A percentile compares a stretch with the other conserved stretches of the same genome.
phyloP scores from a whole-genome alignment of 495 filamentous ascomycete genomes.

The Lophium mytilinum region DNA sequence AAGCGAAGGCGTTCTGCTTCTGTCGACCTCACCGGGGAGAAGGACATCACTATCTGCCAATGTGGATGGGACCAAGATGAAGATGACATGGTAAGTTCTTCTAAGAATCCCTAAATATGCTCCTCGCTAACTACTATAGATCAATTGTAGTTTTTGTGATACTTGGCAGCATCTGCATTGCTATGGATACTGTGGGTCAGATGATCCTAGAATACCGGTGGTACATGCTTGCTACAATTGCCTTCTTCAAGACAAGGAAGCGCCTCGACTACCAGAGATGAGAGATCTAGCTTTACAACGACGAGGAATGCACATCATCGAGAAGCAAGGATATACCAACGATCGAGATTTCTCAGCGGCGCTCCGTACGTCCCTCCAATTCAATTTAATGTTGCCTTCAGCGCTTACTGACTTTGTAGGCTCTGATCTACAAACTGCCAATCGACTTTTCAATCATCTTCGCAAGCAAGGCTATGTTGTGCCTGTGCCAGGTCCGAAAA shows the following conservation, averaged over 20 bases:
- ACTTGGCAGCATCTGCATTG: constrained; percentile 44
- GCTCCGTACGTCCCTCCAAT: constrained; percentile 16
- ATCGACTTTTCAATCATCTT: constrained; percentile 28
- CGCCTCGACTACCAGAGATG: constrained; percentile 30
- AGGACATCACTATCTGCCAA: constrained; percentile 33
- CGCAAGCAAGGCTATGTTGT: constrained; percentile 29
- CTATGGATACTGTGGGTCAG: constrained; percentile 37
- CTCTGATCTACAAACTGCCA: constrained; percentile 28
- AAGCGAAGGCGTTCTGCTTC: neutral
- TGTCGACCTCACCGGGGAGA: constrained; percentile 1
- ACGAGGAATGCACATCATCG: constrained; percentile 24
- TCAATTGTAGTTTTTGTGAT: constrained; percentile 41
- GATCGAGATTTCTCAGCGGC: constrained; percentile 12
- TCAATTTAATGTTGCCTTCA: neutral
- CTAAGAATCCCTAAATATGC: neutral
- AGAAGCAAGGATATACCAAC: constrained; percentile 16
- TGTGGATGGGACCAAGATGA: constrained; percentile 39
- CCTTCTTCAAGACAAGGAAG: constrained; percentile 36
- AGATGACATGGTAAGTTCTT: constrained; percentile 35
- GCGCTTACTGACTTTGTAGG: constrained; percentile 18
- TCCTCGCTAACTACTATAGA: constrained; percentile 24
- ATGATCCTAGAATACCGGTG: constrained; percentile 31
- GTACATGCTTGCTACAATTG: constrained; percentile 45
- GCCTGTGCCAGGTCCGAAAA: constrained; percentile 28
- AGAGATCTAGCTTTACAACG: constrained; percentile 32